Base-by-base conservation (phyloP, 108 stramenopile genomes). In the Nitzschia sp. region DNA sequence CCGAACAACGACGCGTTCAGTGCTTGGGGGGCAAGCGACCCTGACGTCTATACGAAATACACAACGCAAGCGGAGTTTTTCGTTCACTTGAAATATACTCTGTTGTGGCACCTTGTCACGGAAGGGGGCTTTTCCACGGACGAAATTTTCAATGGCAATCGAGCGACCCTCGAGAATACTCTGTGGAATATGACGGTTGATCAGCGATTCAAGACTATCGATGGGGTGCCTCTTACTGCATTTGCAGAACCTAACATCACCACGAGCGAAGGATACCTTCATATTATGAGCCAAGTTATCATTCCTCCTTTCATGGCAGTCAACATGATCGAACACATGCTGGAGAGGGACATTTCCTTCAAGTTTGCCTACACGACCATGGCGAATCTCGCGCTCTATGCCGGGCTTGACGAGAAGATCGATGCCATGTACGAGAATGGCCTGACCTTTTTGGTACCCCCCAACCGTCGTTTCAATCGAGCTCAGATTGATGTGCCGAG, bases 1-100 rank as follows among this genome's bases (percentile, higher is more conserved):
- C 82, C 78, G 18, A 76, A 66, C 1, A 79, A 55, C 32, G 82
- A 70, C 5, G 82, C 82, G 5, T 83, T 79, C 28, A 74, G 76
- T 2, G 59, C 42, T 26, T 71, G 60, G 36, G 54, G 57, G 13
- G 63, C 49, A 32, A 25, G 60, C 34, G 65, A 78, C 46, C 38
- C 38, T 3, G 51, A 30, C 1, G 32, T 66, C n/a, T 75, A 32
- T 34, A 55, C 62, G 26, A 67, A 67, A 32, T 75, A 66, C 31
- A 45, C 30, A 9, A n/a, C 48, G 13, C 66, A 68, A 63, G 28
- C 67, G 19, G 66, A 68, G 23, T 77, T 59, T 46, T 63, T 77
- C 25, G 55, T 70, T n/a, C 76, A 77, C 30, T 59, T 70, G 46
- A 48, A 29, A 56, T 19, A 65, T 27, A 9, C 70, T n/a, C 28